Base-by-base conservation (phyloP, 176 grass and related monocot species). In the Phoenix roebelenii region DNA sequence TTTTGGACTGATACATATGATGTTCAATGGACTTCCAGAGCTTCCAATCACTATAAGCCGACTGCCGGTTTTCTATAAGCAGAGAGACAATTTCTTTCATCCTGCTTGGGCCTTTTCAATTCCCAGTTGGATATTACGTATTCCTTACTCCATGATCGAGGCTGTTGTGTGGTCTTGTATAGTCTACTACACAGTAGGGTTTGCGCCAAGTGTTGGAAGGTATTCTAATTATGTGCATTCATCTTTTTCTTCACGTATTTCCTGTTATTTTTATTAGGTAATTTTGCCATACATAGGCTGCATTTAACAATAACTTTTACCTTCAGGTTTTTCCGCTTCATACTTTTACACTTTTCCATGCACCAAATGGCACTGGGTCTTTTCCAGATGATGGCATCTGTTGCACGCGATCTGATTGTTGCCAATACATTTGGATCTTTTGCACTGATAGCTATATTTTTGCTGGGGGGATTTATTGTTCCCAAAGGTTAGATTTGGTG, bases 321-420 rank as follows among this genome's bases (percentile, higher is more conserved):
- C 7, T 79, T 60, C 55, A 85, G 82, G 65, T 89, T 89, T 69
- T 81, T 85, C 64, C 52, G 72, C 51, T 89, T 85, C 77, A 78
- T 89, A 70, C 22, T 89, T 52, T 49, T 89, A 28, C 49, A 81
- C 16, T 89, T 85, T 55, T 81, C 81, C 58, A 25, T 89, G 51
- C 86, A 89, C 68, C 86, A 89, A 89, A 89, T 89, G 86, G 86
- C 81, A 51, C 58, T 89, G 55, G 86, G 86, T 3, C 79, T 89
- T 55, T 89, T 89, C 64, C 77, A 81, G 20, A 71, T 81, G 77
- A 89, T 89, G 77, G 86, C 77, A 32, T 74, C 81, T 68, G 25
- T 89, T 78, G 74, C 86, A 78, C 66, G 86, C 49, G 81, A 85
- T 61, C 60, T 81, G 32, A 72, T 70, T 20, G 24, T 89, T 5